Evolutionary conservation across 179 eudicot genomes (phyloP), one percentile per base, ranked within the genome.

Genomic region (Spergularia azorica): DNA sequence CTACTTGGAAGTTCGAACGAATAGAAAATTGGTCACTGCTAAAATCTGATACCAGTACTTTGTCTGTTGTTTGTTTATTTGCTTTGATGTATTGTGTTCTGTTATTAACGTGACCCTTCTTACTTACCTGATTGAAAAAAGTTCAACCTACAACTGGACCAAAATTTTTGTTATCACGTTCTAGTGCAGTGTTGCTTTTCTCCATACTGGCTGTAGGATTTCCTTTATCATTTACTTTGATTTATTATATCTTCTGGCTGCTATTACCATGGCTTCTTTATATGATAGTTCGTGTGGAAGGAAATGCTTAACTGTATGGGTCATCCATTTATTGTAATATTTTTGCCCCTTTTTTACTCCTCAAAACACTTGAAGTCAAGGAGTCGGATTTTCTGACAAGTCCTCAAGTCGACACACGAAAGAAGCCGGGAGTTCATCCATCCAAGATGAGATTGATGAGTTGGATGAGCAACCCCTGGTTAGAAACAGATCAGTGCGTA

Each of bases 391-490:
- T 70, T 70, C 79, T 79, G 39, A 76, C 62, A 68, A 76, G 69
- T 2, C 60, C 52, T 75, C 67, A 82, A 81, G 85, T 68, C 78
- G 76, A 72, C 80, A 67, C 82, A 88, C 84, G 82, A 85, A 82
- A 81, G 92, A 86, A 77, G 84, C 84, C 46, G 96, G 93, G 75
- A 87, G 88, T 81, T 87, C 93, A 59, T 90, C 96, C 52, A 12
- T 86, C 72, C 92, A 83, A 77, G 90, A 87, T 72, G 92, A 91
- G 75, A 84, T 72, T 64, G 94, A 91, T 51, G 98, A 95, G 64
- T 79, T 83, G 48, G 96, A 94, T 83, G 94, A 94, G 75, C 87
- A 77, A 70, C 94, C 89, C 16, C 77, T 96, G 69, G 91, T 94
- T 63, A 87, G 98, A 85, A 84, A 84, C 77, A 85, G 96, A 86